Base-by-base conservation (phyloP, 306 rosid species). In the Arachis stenosperma region DNA sequence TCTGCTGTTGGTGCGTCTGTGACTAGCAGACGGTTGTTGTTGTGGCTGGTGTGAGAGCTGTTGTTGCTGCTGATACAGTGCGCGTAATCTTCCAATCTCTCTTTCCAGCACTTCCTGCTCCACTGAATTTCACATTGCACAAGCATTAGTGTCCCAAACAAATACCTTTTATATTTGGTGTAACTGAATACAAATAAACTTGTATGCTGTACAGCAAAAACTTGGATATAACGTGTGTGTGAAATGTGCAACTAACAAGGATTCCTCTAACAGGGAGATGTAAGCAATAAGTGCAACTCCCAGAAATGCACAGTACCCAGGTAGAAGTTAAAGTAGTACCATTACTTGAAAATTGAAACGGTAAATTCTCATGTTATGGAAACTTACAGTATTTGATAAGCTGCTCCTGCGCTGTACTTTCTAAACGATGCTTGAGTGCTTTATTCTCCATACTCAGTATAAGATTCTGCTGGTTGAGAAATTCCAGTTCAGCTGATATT, bases 51-150 rank as follows among this genome's bases (percentile, higher is more conserved):
- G 92, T 1, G 79, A 69, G 44, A 78, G 93, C 7, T 86, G 89
- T 55, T 80, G 90, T 61, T 88, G 87, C 74, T 90, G 96, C 77
- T 91, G 88, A 75, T 85, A 89, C 86, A 95, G 56, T 30, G 84
- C 1, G 67, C 96, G 88, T 64, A 95, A 81, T 89, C 99, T 88
- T 70, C 96, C 96, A 36, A 95, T 87, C 89, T 95, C 99, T 80
- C 97, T 95, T 81, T 95, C 99, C 86, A 95, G 83, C 56, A 95
- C 97, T 86, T 95, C 99, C 75, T 95, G 99, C 83, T 95, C 99
- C 97, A 95, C 99, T 95, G 86, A 62, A 88, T 65, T 84, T 69
- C 74, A 77, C 72, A 74, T 73, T 17, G 46, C 40, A 75, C 9
- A 76, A 33, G 27, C 77, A 65, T 90, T 71, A 90, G 89, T 66